These are phyloP conservation scores for Petrea volubilis DNA, from an alignment of 257 asterid species.

Conservation along the genomic window DNA sequence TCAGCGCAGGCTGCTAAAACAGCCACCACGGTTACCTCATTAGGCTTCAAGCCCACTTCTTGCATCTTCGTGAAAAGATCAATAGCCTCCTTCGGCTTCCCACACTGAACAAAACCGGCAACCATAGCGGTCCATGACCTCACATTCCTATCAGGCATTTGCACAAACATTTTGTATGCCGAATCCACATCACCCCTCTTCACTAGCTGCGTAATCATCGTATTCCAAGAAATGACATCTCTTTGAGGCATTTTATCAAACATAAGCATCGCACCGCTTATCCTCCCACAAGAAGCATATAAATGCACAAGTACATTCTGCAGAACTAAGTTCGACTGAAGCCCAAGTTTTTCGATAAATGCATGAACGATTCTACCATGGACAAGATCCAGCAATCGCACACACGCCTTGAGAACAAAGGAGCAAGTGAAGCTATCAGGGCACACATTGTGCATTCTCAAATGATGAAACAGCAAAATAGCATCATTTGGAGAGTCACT, in stretches of 20 bases:
- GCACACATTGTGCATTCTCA: constrained; percentile 38
- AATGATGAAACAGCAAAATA: constrained; percentile 49
- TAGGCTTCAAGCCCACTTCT: constrained; percentile 42
- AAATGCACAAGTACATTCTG: constrained; percentile 46
- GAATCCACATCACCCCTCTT: constrained; percentile 49
- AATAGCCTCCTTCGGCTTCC: constrained; percentile 58
- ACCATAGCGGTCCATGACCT: constrained; percentile 79
- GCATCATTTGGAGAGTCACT: constrained; percentile 52
- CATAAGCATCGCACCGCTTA: constrained; percentile 40
- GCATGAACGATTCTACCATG: constrained; percentile 51
- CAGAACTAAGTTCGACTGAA: constrained; percentile 44
- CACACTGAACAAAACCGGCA: constrained; percentile 61
- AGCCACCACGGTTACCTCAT: constrained; percentile 69
- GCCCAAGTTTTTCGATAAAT: constrained; percentile 53
- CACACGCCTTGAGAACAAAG: constrained; percentile 62
- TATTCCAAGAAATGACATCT: constrained; percentile 72
- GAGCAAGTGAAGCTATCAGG: constrained; percentile 62
- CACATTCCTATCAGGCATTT: constrained; percentile 60
- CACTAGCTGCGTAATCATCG: constrained; percentile 57
- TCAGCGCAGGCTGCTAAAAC: constrained; percentile 71
- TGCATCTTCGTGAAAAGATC: constrained; percentile 52
- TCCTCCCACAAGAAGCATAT: constrained; percentile 56
- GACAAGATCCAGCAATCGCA: constrained; percentile 36
- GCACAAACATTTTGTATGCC: constrained; percentile 46
- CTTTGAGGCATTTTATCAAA: constrained; percentile 55